Evolutionary conservation across 108 stramenopile species (phyloP).

Genomic region (Epipyxis sp.): DNA sequence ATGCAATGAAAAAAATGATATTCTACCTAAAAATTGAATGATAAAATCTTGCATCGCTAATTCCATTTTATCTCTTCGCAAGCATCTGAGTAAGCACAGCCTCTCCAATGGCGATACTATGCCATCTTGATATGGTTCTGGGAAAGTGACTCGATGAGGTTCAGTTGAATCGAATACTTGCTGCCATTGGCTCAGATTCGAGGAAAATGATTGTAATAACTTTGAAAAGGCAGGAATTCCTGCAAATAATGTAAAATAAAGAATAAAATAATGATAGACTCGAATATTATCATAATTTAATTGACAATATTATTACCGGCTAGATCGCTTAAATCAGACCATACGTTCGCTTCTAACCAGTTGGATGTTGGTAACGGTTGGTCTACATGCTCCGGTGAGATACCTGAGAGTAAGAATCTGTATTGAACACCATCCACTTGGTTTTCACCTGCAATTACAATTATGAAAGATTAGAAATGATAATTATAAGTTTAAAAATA

Average conservation of each 20-base stretch:
- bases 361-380: conserved; percentile 40
- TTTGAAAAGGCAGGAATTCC: conserved; percentile 48
- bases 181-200: conserved; percentile 24
- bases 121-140: conserved; percentile 46
- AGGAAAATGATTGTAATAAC: conserved; percentile 37
- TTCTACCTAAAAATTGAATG: conserved; percentile 51
- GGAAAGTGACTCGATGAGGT: conserved; percentile 51
- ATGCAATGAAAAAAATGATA: too few relatives aligned
- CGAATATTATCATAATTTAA: too few relatives aligned
- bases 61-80: conserved; percentile 60
- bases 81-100: conserved; percentile 52
- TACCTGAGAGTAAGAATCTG: conserved; percentile 61
- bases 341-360: conserved; percentile 58
- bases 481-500: too few relatives aligned
- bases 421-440: conserved; percentile 56
- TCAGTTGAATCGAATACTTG: conserved; percentile 51
- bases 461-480: too few relatives aligned
- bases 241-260: too few relatives aligned
- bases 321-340: conserved; percentile 46
- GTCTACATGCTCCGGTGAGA: conserved; percentile 24
- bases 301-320: too few relatives aligned
- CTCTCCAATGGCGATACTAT: conserved; percentile 49
- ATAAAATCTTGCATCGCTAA: conserved; percentile 61
- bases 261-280: too few relatives aligned
- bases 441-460: too few relatives aligned